Base-by-base conservation (phyloP, 1,284 basidiomycete species). In the Cutaneotrichosporon cavernicola region DNA sequence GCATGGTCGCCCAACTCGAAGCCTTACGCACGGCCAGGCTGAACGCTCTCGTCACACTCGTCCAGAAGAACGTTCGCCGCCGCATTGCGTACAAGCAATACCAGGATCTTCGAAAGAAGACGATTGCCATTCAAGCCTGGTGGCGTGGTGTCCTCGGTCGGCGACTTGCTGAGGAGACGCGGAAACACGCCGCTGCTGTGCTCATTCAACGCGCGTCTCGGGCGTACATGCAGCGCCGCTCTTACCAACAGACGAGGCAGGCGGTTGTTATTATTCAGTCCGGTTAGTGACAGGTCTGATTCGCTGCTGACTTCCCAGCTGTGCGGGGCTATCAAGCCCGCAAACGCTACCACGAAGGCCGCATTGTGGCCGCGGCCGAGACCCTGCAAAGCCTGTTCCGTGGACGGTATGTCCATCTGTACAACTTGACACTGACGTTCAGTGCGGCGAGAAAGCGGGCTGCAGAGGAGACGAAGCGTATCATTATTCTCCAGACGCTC, bases 1-100 rank as follows among this genome's bases (percentile, higher is more conserved):
- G 97, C 70, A 97, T 99, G 91, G 89, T 99, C 50, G 96, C 97
- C n/a, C 89, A 91, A 16, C 86, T 99, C 60, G 97, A 99, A 81
- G 89, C 92, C 38, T 83, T 94, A 59, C 89, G 97, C 32, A 89
- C 92, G 8, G 88, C 91, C 66, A 86, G 90, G 65, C 86, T 99
- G 62, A 96, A 97, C 75, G 84, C 88, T 21, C 87, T 99, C 77
- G 93, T 96, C 62, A 97, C 92, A 14, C 85, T 97, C 56, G 90
- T 99, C 16, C 97, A 99, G 83, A 99, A 99, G 87, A 97, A 98
- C 79, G 89, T 98, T 82, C 86, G 91, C 53, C 84, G 94, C 53
- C 85, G 88, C 56, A 86, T 97, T 82, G 91, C 91, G 5, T 86
- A 90, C 70, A 92, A 90, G 76, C 86, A 86, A 60, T 99, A 97